A percentile compares a stretch with the other conserved stretches of the same genome.
Conservation (phyloP, 1,284 basidiomycete genomes). For the Fomitiporia mediterranea region DNA sequence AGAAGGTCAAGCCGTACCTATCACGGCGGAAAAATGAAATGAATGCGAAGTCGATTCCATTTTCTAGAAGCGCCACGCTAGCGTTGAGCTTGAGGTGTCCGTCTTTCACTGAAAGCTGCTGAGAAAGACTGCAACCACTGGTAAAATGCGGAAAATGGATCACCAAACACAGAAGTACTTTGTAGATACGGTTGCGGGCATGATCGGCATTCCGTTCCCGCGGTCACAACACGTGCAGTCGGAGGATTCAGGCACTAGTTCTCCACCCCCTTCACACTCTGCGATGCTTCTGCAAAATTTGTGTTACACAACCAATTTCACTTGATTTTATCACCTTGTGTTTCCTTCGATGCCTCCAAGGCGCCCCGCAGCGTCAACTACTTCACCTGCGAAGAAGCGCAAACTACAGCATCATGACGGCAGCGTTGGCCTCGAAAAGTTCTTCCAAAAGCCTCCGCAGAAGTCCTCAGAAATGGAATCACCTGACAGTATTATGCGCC, state of each 20-base stretch:
- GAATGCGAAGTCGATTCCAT: too few species aligned
- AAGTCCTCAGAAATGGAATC: not conserved
- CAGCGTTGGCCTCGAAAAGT: constrained; percentile 15
- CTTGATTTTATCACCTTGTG: not conserved
- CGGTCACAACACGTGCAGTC: not conserved
- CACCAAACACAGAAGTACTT: too few species aligned
- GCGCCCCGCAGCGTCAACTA: constrained; percentile 27
- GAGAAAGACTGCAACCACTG: too few species aligned
- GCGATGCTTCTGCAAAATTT: constrained; percentile 8
- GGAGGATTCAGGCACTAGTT: not conserved
- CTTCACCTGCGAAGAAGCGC: constrained; percentile 18
- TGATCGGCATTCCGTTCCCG: not conserved
- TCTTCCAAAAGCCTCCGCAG: constrained; percentile 10
- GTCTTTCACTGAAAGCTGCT: too few species aligned
- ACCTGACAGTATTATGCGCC: not conserved
- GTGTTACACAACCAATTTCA: not conserved
- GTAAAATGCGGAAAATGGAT: too few species aligned
- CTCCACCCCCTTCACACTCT: not conserved
- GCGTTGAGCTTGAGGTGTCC: too few species aligned
- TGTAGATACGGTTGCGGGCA: too few species aligned
- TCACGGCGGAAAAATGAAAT: not conserved
- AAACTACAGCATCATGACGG: constrained; percentile 5
- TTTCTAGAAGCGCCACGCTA: too few species aligned
- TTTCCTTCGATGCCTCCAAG: constrained; percentile 33
- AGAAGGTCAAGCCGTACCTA: not conserved